phyloP scores from a whole-genome alignment of 441 rosid species.

The Euphorbia neoarborescens region DNA sequence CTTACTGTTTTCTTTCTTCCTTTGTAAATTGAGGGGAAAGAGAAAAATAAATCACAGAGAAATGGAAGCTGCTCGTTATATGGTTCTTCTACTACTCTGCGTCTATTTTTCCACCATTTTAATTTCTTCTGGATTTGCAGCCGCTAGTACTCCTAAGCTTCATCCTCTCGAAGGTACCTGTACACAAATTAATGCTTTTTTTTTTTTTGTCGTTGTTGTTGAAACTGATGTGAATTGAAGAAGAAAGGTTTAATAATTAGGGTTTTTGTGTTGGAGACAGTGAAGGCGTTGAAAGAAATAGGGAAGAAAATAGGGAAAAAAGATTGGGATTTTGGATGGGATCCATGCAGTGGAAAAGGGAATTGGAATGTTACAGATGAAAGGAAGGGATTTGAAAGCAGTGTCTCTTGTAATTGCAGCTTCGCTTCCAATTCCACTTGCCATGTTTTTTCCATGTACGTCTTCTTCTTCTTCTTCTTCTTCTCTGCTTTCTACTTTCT shows the following conservation, averaged over 20 bases:
- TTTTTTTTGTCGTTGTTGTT: background rate
- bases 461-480: background rate
- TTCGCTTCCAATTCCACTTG: conserved; percentile 41
- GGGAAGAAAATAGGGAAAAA: conserved; percentile 55
- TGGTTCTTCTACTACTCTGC: conserved; percentile 17
- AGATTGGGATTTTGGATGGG: conserved; percentile 61
- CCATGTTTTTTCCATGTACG: conserved; percentile 55
- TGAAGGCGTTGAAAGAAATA: conserved; percentile 56
- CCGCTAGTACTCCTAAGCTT: conserved; percentile 38
- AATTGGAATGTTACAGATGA: conserved; percentile 36
- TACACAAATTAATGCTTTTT: background rate
- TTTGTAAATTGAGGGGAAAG: no score
- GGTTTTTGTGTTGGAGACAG: conserved; percentile 22
- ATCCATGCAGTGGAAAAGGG: conserved; percentile 68
- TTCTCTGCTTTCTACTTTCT: background rate
- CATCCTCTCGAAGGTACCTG: conserved; percentile 50
- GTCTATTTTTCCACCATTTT: conserved; percentile 17
- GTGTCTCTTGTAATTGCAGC: conserved; percentile 46
- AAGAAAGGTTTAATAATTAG: background rate
- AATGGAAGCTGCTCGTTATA: conserved; percentile 24
- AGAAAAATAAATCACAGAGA: background rate
- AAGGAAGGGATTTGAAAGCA: conserved; percentile 42
- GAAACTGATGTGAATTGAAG: background rate
- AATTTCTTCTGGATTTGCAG: conserved; percentile 25
- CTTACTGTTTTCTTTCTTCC: no score